Base-by-base conservation (phyloP, 495 filamentous ascomycete species). In the Penicillium diatomitis region DNA sequence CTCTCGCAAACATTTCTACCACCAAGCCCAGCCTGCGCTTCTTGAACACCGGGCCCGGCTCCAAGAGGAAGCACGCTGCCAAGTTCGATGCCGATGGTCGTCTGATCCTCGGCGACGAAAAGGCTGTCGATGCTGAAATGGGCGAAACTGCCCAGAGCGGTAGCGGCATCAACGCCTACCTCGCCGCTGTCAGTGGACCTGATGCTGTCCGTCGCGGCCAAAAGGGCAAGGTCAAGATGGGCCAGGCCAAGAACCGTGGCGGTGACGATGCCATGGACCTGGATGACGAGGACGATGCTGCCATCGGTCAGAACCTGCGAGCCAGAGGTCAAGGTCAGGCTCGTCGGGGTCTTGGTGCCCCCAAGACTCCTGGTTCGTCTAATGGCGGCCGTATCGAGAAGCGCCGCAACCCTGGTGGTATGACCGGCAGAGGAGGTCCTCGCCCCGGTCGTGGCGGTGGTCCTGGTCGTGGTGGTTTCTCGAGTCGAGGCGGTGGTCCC, bases 1-100 rank as follows among this genome's bases (percentile, higher is more conserved):
- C 92, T 8, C 76, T 98, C 11, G 91, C 88, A 28, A 88, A 90
- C 60, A 97, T 98, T 57, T 96, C 92, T 9, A 85, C 86, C 4
- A 94, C 88, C 9, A 90, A 87, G 63, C 92, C 92, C 2, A 83
- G 78, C 54, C 62, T 72, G 29, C 68, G 71, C 11, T 71, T 68
- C 55, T 62, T 71, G 49, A 70, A 73, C 61, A 67, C 65, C 32
- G 63, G 63, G 6, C 65, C 68, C 5, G 67, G 67, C 11, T 69
- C 64, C 0, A 69, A 67, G 34, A 64, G 63, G 40, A 77, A 79
- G 58, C 74, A 70, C 12, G 64, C 65, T 40, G 85, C 86, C 27
- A 88, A 86, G 73, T 76, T 77, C 28, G 85, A 94, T 51, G 50
- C 82, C 27, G 88, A 96, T 53, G 92, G 94, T n/a, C 94, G 91